Base-by-base conservation (phyloP, 1,284 basidiomycete genomes). In the Ustilago xerochloae region DNA sequence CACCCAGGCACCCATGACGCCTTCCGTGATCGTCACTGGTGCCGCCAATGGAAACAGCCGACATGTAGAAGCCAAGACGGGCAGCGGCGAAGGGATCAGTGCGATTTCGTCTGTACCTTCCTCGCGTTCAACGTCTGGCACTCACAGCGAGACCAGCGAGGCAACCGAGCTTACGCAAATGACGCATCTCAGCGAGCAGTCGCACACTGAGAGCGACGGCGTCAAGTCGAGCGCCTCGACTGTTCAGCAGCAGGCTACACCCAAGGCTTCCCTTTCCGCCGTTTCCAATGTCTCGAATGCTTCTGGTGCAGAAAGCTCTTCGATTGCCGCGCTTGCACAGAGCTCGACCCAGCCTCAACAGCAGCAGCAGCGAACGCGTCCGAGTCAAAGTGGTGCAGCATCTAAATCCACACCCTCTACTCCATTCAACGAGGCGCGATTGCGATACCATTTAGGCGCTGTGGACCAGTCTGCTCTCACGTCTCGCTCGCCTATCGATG, bases 401-500 rank as follows among this genome's bases (percentile, higher is more conserved):
- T 16, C 35, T 6, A 20, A 53, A 26, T 32, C 36, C 45, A 15
- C 32, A 29, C 58, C 38, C 15, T 18, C 29, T 20, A 52, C 32
- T 15, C 76, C 78, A 8, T 85, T 84, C 57, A 84, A 86, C 63
- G 90, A 90, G 69, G 87, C 87, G 35, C 89, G 65, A 6, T 86
- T 98, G 54, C 90, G 93, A 15, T 89, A 92, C 41, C 96, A 98
- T 82, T 91, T 93, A 73, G 95, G 96, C 74, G 91, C 95, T 1
- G 92, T 99, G 28, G 96, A 98, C 85, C 92, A 93, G 81, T 91
- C 91, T 22, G 96, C 91, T 38, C 89, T 98, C 71, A 97, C 95
- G 9, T 93, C 91, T 7, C 89, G 90, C 18, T 87, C 90, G 15
- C 95, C 96, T 13, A 88, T 90, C 6, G 91, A 93, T 70, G 93